phyloP scores from a whole-genome alignment of 495 filamentous ascomycete species.

The Coniosporium apollinis region DNA sequence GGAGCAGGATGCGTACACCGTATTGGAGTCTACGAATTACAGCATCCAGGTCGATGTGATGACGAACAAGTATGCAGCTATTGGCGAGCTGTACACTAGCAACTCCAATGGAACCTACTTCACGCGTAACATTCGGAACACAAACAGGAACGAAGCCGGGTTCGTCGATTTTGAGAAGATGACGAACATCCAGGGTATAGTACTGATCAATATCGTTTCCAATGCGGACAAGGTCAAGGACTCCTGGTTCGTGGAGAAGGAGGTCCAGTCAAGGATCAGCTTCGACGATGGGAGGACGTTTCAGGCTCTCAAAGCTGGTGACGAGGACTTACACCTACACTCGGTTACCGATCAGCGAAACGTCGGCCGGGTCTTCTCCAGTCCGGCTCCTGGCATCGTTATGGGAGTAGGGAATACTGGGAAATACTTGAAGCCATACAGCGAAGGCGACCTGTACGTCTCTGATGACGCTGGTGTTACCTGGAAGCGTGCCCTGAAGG shows the following conservation, averaged over 20 bases:
- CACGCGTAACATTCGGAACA: slow-evolving; percentile 73
- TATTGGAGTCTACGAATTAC: slow-evolving; percentile 90
- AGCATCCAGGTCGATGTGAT: slow-evolving; percentile 93
- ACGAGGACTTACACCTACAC: slow-evolving; percentile 60
- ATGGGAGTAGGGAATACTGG: slow-evolving; percentile 90
- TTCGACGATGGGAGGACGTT: slow-evolving; percentile 88
- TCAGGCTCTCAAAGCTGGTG: slow-evolving; percentile 40
- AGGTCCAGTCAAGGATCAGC: slow-evolving; percentile 62
- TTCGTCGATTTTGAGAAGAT: slow-evolving; percentile 91
- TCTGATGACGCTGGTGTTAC: slow-evolving; percentile 83
- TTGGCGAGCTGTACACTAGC: slow-evolving; percentile 80
- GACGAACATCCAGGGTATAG: slow-evolving; percentile 72
- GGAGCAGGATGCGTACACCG: slow-evolving; percentile 75
- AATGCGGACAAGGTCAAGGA: slow-evolving; percentile 65
- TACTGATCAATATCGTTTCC: slow-evolving; percentile 73
- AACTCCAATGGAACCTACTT: slow-evolving; percentile 97
- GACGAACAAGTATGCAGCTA: slow-evolving; percentile 43
- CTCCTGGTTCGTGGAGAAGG: slow-evolving; percentile 34
- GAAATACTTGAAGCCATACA: slow-evolving; percentile 43
- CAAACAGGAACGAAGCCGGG: slow-evolving; percentile 56
- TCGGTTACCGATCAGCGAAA: slow-evolving; percentile 71
- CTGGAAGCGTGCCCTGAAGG: slow-evolving; percentile 56
- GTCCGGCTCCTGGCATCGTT: slow-evolving; percentile 75
- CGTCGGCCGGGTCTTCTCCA: slow-evolving; percentile 78
- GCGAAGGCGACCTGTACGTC: slow-evolving; percentile 60